These are phyloP conservation scores for Cyberlindnera sargentensis DNA, from an alignment of 805 yeast species.

Conservation along the genomic window DNA sequence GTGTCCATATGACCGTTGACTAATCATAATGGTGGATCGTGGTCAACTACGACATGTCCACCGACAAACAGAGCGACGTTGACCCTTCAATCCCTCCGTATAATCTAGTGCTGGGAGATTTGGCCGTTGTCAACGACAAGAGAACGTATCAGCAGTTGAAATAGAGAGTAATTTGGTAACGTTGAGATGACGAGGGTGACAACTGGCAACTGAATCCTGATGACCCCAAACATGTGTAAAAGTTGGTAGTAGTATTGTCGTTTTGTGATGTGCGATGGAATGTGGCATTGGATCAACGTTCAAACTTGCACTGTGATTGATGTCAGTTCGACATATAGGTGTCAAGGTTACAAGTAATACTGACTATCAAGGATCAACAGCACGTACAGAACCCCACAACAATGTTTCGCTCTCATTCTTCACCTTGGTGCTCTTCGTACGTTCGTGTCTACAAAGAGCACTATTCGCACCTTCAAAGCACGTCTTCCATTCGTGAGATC, in stretches of 20 bases:
- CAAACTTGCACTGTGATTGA: too few relatives aligned
- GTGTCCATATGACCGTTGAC: slow-evolving; percentile 58
- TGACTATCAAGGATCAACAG: too few relatives aligned
- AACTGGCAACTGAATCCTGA: slow-evolving; percentile 38
- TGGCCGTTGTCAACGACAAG: slow-evolving; percentile 84
- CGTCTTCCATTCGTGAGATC: too few relatives aligned
- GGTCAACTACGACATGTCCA: slow-evolving; percentile 93
- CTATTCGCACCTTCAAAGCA: too few relatives aligned
- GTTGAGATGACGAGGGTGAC: slow-evolving; percentile 82
- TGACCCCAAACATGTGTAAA: slow-evolving; percentile 94
- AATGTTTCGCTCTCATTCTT: too few relatives aligned
- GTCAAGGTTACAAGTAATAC: too few relatives aligned
- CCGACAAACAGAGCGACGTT: slow-evolving; percentile 55
- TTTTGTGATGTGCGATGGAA: not conserved
- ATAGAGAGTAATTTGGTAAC: slow-evolving; percentile 73
- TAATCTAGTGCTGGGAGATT: slow-evolving; percentile 97
- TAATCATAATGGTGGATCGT: slow-evolving; percentile 31
- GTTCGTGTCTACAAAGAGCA: too few relatives aligned
- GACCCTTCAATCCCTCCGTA: slow-evolving; percentile 96
- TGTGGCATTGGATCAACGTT: too few relatives aligned
- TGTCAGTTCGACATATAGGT: too few relatives aligned
- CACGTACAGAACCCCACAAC: too few relatives aligned
- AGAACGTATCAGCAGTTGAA: slow-evolving; percentile 62
- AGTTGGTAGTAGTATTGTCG: slow-evolving; percentile 14
- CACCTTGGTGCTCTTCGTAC: too few relatives aligned